Evolutionary conservation across 1,284 basidiomycete species (phyloP), one percentile per base, ranked within the genome.

Genomic region (Entoloma clypeatum): DNA sequence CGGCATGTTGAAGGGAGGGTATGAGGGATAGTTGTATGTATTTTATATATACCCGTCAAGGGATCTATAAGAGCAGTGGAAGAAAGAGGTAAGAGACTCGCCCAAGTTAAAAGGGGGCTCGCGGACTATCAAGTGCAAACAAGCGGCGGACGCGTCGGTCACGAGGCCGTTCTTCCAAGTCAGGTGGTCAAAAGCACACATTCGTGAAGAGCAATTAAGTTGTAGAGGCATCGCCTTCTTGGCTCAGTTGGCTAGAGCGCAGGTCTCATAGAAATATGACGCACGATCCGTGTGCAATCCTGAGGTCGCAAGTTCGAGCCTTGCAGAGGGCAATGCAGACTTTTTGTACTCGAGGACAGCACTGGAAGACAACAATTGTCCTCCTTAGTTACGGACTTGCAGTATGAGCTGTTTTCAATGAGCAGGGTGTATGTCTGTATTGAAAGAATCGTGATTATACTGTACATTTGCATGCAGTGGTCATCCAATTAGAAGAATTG

Each of bases 231-330:
- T n/a, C n/a, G n/a, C n/a, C n/a, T n/a, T n/a, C n/a, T 21, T 34
- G 32, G 7, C 25, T 21, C 10, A 39, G 23, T 35, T 19, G 4
- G 6, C n/a, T 11, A 19, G 22, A 28, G 18, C 36, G 42, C 37
- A n/a, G n/a, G n/a, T n/a, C n/a, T n/a, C n/a, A n/a, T n/a, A n/a
- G n/a, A n/a, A n/a, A n/a, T n/a, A n/a, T n/a, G n/a, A n/a, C n/a
- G n/a, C n/a, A n/a, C n/a, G n/a, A n/a, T n/a, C n/a, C n/a, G n/a
- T 30, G 35, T 45, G 43, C 21, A 69, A 71, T 70, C 71, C 69
- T 71, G 69, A 73, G 68, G 71, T 73, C 72, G 68, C 69, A 69
- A 75, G 71, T 72, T 74, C 70, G 71, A 74, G 58, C 65, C 71
- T 73, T 70, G 65, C 71, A 72, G 63, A n/a, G n/a, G n/a, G n/a